A percentile compares a stretch with the other conserved stretches of the same genome.
These are phyloP conservation scores for Ascochyta clinopodiicola DNA, from an alignment of 2,329 filamentous ascomycete species.

Conservation along the genomic window DNA sequence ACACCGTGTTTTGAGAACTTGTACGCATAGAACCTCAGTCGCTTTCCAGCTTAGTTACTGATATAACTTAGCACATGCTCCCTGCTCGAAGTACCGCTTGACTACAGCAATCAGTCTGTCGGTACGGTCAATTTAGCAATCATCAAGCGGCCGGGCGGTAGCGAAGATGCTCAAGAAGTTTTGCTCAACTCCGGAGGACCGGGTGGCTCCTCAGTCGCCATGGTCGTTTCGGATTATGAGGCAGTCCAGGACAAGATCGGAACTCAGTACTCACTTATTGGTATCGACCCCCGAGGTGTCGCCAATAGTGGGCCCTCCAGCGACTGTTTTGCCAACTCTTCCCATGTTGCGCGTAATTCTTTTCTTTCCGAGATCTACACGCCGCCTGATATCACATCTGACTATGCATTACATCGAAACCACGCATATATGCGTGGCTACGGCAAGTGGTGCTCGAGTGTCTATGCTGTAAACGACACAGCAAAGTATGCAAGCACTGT, in stretches of 20 bases:
- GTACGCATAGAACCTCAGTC: background rate
- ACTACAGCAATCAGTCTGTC: constrained; percentile 20
- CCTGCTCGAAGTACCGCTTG: constrained; percentile 24
- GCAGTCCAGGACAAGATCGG: constrained; percentile 5
- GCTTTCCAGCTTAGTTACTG: background rate
- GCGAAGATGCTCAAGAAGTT: constrained; percentile 22
- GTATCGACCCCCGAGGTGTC: constrained; percentile 42
- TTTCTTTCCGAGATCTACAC: constrained; percentile 7
- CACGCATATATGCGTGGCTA: constrained; percentile 15
- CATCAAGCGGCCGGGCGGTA: constrained; percentile 21
- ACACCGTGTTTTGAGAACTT: constrained; percentile 15
- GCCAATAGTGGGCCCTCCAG: constrained; percentile 19
- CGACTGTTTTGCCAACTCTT: constrained; percentile 20
- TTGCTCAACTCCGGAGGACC: constrained; percentile 32
- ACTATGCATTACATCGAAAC: constrained; percentile 19
- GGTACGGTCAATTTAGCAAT: constrained; percentile 24
- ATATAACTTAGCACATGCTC: constrained; percentile 19
- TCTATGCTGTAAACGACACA: constrained; percentile 25
- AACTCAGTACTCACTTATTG: constrained; percentile 43
- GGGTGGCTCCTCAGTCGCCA: constrained; percentile 40
- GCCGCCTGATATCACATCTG: constrained; percentile 9
- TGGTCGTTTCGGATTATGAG: constrained; percentile 6
- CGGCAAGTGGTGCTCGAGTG: constrained; percentile 29
- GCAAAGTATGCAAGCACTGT: constrained; percentile 41
- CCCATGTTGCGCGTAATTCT: constrained; percentile 6